Conservation (phyloP, 306 rosid genomes). For the Lupinus albus region DNA sequence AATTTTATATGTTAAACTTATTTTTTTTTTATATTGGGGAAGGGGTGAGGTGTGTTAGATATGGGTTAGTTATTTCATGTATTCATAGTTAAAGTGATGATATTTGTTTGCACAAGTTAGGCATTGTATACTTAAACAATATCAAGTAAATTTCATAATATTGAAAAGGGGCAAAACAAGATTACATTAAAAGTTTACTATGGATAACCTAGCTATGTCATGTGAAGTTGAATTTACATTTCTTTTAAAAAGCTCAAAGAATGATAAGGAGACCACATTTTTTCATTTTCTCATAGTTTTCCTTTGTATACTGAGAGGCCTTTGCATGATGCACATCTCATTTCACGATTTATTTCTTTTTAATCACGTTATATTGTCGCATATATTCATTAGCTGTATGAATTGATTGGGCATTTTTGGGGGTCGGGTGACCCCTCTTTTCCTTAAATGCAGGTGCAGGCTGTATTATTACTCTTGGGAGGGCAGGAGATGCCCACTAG, state of each 20-base stretch:
- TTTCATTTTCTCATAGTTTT: neutral
- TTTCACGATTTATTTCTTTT: neutral
- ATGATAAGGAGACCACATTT: neutral
- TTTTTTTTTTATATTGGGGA: neutral
- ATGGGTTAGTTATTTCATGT: slow-evolving; percentile 1
- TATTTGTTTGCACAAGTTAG: neutral
- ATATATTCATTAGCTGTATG: neutral
- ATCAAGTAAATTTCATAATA: neutral
- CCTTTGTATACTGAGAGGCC: neutral
- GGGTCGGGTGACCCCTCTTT: slow-evolving; percentile 4
- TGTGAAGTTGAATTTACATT: neutral
- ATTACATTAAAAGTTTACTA: neutral
- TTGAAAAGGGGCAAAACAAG: neutral
- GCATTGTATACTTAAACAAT: neutral
- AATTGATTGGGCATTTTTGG: slow-evolving; percentile 2
- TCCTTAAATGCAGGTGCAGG: slow-evolving; percentile 64
- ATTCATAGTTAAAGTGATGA: neutral
- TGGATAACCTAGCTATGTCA: neutral
- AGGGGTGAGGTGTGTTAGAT: neutral
- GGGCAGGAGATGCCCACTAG: slow-evolving; percentile 51
- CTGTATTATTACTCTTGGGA: slow-evolving; percentile 70
- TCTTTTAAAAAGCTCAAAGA: neutral
- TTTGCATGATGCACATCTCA: neutral
- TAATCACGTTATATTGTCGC: neutral
- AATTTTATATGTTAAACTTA: neutral